Evolutionary conservation across 176 grass and related monocot genomes (phyloP), one percentile per base, ranked within the genome.

Genomic region (Triticum monococcum): DNA sequence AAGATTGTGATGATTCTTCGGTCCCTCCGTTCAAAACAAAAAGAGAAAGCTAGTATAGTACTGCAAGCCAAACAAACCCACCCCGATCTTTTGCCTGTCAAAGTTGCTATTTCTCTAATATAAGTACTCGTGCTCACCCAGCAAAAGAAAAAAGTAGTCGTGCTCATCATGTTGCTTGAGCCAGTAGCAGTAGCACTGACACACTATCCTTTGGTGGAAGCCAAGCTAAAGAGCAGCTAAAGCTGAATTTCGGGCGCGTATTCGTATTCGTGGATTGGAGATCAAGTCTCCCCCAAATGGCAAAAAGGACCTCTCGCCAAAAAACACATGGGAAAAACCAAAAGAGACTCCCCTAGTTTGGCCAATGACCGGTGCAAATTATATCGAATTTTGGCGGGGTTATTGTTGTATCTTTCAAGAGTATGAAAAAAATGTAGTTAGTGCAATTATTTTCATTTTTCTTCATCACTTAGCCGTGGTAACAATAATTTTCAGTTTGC

Each of bases 201-300:
- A 81, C 64, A 18, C 36, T 35, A 82, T 14, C 66, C 41, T n/a
- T 67, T 37, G 68, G 13, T 59, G 48, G 81, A 72, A 72, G 67
- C 30, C 50, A 83, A 73, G 81, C 81, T 28, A 28, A 83, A 83
- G 81, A 14, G 31, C 80, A 57, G 7, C 4, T 22, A 64, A 64
- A 46, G 57, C 72, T 64, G 72, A 48, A 66, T 77, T 82, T n/a
- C 6, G 1, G 46, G 36, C 12, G 35, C 50, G 16, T 54, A 18
- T 54, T 54, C 7, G 14, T 64, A 77, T 85, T 77, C 62, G 30
- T 68, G 74, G 62, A 78, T 68, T 78, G 74, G 73, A 85, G n/a
- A 64, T 78, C 83, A 85, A 45, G 74, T 78, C 83, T 77, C 22
- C 59, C 70, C 25, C 7, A 8, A 22, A 64, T 12, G 52, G 52